Conservation (phyloP, 306 rosid species). For the Glycyrrhiza uralensis region DNA sequence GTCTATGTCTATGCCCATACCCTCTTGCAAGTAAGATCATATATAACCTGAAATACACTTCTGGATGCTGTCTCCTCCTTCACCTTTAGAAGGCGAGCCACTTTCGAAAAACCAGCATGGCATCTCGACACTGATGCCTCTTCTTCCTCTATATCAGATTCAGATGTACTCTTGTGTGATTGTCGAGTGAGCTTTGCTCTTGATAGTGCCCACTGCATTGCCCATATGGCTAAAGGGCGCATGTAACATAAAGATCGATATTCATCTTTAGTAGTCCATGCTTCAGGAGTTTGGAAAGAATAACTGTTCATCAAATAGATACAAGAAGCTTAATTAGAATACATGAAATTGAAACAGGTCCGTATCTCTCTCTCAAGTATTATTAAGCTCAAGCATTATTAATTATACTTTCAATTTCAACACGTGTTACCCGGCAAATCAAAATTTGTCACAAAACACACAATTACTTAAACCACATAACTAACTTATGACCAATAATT, state of each 20-base stretch:
- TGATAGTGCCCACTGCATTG: constrained; percentile 93
- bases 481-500: not conserved
- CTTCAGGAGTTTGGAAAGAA: constrained; percentile 93
- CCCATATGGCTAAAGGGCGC: constrained; percentile 98
- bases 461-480: not conserved
- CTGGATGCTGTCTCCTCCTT: constrained; percentile 47
- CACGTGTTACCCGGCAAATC: too few relatives aligned
- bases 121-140: constrained; percentile 38
- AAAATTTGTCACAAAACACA: not conserved
- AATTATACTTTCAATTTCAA: too few relatives aligned
- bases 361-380: not conserved
- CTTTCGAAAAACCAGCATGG: constrained; percentile 63
- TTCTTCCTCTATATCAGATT: constrained; percentile 42
- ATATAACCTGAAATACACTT: constrained; percentile 62
- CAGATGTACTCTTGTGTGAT: constrained; percentile 37
- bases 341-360: not conserved
- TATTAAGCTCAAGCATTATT: not conserved
- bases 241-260: constrained; percentile 78
- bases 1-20: constrained; percentile 21
- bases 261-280: constrained; percentile 62
- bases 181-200: constrained; percentile 32
- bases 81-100: constrained; percentile 67
- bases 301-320: constrained; percentile 51
- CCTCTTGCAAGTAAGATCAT: constrained; percentile 73
- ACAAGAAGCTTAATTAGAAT: constrained; percentile 17